A percentile compares a stretch with the other conserved stretches of the same genome.
Conservation (phyloP, 2,329 filamentous ascomycete species). For the Fusarium coicis region DNA sequence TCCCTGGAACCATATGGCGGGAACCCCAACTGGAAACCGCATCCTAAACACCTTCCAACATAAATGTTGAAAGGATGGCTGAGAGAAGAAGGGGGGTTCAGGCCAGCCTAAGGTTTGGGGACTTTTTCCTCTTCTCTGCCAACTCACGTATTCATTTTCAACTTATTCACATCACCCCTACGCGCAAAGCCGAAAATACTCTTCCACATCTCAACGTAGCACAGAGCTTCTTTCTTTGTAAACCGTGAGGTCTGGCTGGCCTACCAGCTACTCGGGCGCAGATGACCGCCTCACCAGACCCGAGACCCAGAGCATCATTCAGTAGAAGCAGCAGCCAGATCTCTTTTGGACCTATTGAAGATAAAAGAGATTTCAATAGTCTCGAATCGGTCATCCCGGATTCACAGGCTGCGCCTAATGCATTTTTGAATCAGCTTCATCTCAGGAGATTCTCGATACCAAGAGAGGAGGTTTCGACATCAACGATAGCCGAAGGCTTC, state of each 20-base stretch:
- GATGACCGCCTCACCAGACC: constrained; percentile 16
- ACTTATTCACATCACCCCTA: not conserved
- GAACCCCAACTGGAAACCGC: not conserved
- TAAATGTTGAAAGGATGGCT: too few relatives aligned
- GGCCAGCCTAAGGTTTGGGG: not conserved
- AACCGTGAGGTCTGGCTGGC: not conserved
- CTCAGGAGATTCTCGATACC: constrained; percentile 23
- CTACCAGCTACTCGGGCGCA: not conserved
- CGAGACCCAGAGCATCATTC: not conserved
- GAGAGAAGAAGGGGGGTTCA: not conserved
- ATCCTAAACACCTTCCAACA: not conserved
- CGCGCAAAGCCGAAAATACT: not conserved
- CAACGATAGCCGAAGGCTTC: constrained; percentile 39
- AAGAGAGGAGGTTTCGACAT: constrained; percentile 37
- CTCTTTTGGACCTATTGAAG: constrained; percentile 5
- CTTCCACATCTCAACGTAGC: not conserved
- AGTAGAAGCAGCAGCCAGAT: constrained; percentile 6
- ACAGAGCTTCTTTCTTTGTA: not conserved
- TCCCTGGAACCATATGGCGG: not conserved
- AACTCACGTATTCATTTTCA: not conserved
- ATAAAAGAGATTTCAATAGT: constrained; percentile 21
- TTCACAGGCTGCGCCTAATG: constrained; percentile 5
- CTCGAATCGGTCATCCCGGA: constrained; percentile 19
- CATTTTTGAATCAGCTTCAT: not conserved
- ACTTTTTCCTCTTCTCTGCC: not conserved